Conservation (phyloP, 176 grass and related monocot genomes). For the Eleusine coracana region DNA sequence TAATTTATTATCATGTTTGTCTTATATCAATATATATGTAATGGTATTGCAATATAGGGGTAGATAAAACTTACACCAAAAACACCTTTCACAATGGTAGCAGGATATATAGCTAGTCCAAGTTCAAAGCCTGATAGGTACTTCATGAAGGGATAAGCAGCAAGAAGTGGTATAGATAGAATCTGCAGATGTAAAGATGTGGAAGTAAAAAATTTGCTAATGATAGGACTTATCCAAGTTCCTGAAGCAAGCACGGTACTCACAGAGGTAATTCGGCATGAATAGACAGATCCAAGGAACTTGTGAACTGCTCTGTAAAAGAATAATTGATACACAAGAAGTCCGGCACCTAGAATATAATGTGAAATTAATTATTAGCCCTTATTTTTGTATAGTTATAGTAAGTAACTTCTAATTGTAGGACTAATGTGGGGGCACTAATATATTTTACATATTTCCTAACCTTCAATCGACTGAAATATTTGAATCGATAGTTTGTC, state of each 20-base stretch:
- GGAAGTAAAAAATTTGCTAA: background rate
- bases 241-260: background rate
- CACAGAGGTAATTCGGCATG: constrained; percentile 50
- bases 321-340: constrained; percentile 76
- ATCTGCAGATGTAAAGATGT: constrained; percentile 27
- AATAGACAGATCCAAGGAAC: constrained; percentile 49
- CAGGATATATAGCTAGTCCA: constrained; percentile 48
- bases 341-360: constrained; percentile 54
- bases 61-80: constrained; percentile 52
- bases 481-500: too few relatives aligned
- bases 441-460: too few relatives aligned
- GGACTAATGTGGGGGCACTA: background rate
- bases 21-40: background rate
- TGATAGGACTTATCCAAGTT: background rate
- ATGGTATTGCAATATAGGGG: background rate
- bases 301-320: constrained; percentile 55
- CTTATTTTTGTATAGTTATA: background rate
- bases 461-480: too few relatives aligned
- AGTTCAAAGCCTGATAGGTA: constrained; percentile 55
- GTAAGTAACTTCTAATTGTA: background rate
- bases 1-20: background rate
- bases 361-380: background rate
- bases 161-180: constrained; percentile 67
- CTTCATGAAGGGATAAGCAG: constrained; percentile 67
- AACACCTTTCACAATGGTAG: constrained; percentile 54